phyloP scores from a whole-genome alignment of 306 rosid species.

The Cucurbita pepo region DNA sequence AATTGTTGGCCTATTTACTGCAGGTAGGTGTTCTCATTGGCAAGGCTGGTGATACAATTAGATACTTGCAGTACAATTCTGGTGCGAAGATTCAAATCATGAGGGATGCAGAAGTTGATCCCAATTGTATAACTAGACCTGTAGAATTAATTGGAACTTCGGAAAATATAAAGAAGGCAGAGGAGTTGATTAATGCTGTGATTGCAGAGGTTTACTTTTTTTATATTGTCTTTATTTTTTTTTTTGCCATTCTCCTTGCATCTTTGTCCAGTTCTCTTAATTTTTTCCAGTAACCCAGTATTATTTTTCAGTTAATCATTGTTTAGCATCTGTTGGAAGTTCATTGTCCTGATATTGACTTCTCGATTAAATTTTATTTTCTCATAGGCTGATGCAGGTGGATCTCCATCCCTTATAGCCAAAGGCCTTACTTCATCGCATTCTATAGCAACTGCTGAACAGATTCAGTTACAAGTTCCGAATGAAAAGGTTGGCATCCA shows the following conservation, averaged over 20 bases:
- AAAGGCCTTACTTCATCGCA: slow-evolving; percentile 72
- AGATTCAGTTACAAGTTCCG: slow-evolving; percentile 89
- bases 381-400: slow-evolving; percentile 95
- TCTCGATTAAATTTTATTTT: background rate
- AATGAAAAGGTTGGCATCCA: slow-evolving; percentile 58
- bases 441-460: slow-evolving; percentile 66
- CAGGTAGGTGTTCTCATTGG: slow-evolving; percentile 99
- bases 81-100: slow-evolving; percentile 94
- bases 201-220: slow-evolving; percentile 58
- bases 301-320: background rate
- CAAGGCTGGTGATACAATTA: slow-evolving; percentile 90
- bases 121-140: slow-evolving; percentile 45
- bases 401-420: slow-evolving; percentile 91
- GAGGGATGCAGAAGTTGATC: slow-evolving; percentile 82
- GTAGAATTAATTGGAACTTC: slow-evolving; percentile 73
- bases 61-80: slow-evolving; percentile 74
- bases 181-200: slow-evolving; percentile 75
- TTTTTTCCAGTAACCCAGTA: background rate
- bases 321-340: background rate
- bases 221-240: background rate
- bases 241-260: background rate
- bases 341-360: background rate
- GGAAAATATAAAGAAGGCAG: slow-evolving; percentile 74
- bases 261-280: background rate
- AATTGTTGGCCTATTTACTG: background rate